phyloP scores from a whole-genome alignment of 2,329 filamentous ascomycete species.

The Decorospora gaudefroyi region DNA sequence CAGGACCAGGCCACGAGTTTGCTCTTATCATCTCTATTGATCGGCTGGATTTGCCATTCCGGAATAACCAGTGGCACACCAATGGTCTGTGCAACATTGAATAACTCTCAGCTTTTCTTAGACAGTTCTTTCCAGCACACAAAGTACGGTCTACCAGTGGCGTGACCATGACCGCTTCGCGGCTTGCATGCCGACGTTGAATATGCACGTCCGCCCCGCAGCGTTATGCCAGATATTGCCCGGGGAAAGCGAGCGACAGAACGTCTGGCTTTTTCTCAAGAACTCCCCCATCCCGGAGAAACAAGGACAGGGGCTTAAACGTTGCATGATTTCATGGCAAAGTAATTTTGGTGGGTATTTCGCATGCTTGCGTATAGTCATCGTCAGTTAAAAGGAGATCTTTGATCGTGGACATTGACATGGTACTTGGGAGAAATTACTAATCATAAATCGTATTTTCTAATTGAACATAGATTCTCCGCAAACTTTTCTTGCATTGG shows the following conservation, averaged over 20 bases:
- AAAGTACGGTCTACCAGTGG: constrained; percentile 2
- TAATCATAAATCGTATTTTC: too few species aligned
- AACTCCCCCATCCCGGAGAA: too few species aligned
- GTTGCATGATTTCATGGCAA: too few species aligned
- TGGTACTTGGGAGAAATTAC: too few species aligned
- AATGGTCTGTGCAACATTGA: constrained; percentile 6
- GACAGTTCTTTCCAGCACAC: neutral
- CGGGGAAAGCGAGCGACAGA: constrained; percentile 2
- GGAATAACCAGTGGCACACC: neutral
- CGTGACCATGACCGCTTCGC: neutral
- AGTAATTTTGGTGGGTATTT: too few species aligned
- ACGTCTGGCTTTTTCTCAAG: neutral
- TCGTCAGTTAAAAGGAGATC: too few species aligned
- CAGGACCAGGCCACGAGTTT: constrained; percentile 1
- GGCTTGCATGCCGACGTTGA: constrained; percentile 8
- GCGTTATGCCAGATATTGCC: constrained; percentile 3
- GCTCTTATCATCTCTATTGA: neutral
- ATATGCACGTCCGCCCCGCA: constrained; percentile 3
- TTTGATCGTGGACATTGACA: too few species aligned
- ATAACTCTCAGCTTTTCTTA: neutral
- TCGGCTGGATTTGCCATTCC: constrained; percentile 1
- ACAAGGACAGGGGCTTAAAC: too few species aligned
- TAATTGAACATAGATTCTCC: too few species aligned
- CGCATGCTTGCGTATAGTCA: too few species aligned
- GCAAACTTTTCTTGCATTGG: too few species aligned